Evolutionary conservation across 1,284 basidiomycete species (phyloP), one percentile per base, ranked within the genome.

Genomic region (Puccinia horiana): DNA sequence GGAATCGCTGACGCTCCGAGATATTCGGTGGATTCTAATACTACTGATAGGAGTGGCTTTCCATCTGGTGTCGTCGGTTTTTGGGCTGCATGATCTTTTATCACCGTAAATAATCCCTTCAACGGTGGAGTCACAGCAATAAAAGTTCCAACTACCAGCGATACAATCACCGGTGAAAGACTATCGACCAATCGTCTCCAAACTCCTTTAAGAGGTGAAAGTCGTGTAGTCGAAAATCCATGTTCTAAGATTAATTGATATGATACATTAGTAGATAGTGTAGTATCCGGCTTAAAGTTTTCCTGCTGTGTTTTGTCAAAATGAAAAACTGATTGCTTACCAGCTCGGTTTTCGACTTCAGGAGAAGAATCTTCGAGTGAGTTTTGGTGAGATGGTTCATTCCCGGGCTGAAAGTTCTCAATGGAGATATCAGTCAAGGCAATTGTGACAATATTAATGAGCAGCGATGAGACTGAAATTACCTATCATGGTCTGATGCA

Each of bases 1-100:
- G 76, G 76, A 26, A 78, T 78, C 20, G 76, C 76, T 18, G 76
- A 44, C 18, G 76, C 61, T 12, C 76, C 76, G 23, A 78, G 37
- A 44, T 52, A 78, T 0, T 61, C 42, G 2, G 76, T 56, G 29
- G 76, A 67, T 8, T 78, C 76, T 49, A 78, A 35, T 20, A 78
- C 52, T 16, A 78, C 61, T 11, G 76, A 78, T 29, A 78, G 61
- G 0, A 78, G 47, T 52, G 76, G 76, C 67, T 69, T 69, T 44
- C 63, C 76, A 69, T 69, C 76, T 18, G 76, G 63, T 49, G 76
- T 44, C 23, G 29, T 69, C 14, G 76, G 76, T 23, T 52, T 40
- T 26, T 78, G 40, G 18, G 54, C 76, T n/a, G 42, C 4, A 12
- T 47, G 65, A 12, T 47, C 40, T 69, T 47, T 69, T 12, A n/a